Base-by-base conservation (phyloP, 2,329 filamentous ascomycete species). In the Colletotrichum sp. region DNA sequence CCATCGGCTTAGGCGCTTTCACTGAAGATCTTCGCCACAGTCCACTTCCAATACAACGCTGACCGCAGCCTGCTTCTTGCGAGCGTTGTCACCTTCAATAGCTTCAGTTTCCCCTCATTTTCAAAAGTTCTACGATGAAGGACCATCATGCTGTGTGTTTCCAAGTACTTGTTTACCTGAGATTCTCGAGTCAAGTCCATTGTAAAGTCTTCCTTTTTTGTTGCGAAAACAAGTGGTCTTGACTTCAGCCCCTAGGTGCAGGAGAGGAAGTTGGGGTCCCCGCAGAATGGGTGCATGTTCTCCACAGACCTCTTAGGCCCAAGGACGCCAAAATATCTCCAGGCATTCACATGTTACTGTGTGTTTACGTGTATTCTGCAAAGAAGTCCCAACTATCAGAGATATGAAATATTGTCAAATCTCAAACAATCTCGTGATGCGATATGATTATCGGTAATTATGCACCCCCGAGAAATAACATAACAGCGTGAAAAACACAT, bases 181-280 rank as follows among this genome's bases (percentile, higher is more conserved):
- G 4, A 52, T 52, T 3, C 4, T 21, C 3, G 10, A 12, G 6
- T 21, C 8, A 21, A 21, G n/a, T n/a, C 0, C n/a, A 7, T 4
- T 21, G 1, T 52, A 1, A 21, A 5, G 6, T 21, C 6, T 13
- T 52, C 5, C 43, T 52, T 52, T 48, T 0, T n/a, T n/a, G 3
- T 21, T 2, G 6, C 1, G n/a, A 13, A 8, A 2, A 13, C 43
- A 21, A 21, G 43, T 52, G n/a, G 9, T 13, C 18, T 4, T 21
- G 43, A 13, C 43, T 21, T 13, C n/a, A 52, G 13, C 43, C 1
- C n/a, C n/a, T 7, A 21, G 2, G 43, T 13, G n/a, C n/a, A 52
- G 43, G 10, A 52, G 43, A 52, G 43, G 43, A 52, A 52, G 43
- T 2, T 52, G 43, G 43, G n/a, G 43, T 52, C n/a, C 43, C 43